A percentile compares a stretch with the other conserved stretches of the same genome.
Evolutionary conservation across 2,329 filamentous ascomycete species (phyloP).

Genomic region (Iodosphaeria phyllophila): DNA sequence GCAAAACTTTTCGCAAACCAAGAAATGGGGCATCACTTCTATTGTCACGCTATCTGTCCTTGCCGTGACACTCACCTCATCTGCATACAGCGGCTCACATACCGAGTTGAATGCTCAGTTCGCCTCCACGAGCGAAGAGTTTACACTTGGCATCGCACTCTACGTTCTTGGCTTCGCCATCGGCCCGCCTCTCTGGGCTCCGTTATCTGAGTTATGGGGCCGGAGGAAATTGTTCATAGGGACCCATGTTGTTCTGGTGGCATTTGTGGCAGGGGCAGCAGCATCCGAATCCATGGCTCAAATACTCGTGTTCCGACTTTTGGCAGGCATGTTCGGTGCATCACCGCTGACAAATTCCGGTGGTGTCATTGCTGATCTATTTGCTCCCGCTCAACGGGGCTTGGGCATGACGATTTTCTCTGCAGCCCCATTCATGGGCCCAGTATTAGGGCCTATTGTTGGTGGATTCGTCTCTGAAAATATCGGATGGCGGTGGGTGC

Average conservation of each 20-base stretch:
- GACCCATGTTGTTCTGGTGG: conserved; percentile 36
- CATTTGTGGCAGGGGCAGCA: conserved; percentile 41
- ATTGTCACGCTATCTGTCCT: conserved; percentile 30
- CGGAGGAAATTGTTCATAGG: conserved; percentile 38
- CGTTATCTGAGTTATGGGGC: conserved; percentile 39
- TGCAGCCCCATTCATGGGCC: conserved; percentile 44
- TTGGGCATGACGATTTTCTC: conserved; percentile 23
- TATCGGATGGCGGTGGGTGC: conserved; percentile 45
- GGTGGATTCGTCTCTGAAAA: conserved; percentile 43
- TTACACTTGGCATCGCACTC: conserved; percentile 27
- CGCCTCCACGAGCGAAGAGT: conserved; percentile 18
- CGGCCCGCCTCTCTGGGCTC: conserved; percentile 31
- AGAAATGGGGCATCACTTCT: conserved; percentile 30
- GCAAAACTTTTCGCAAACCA: conserved; percentile 22
- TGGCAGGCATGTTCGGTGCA: conserved; percentile 43
- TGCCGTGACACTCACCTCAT: conserved; percentile 31
- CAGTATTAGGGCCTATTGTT: conserved; percentile 38
- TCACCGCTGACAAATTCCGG: conserved; percentile 44
- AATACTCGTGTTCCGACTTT: conserved; percentile 50
- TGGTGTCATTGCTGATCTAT: conserved; percentile 46
- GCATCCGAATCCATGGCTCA: conserved; percentile 37
- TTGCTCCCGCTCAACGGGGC: conserved; percentile 32
- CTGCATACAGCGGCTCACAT: conserved; percentile 21
- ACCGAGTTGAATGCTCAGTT: conserved; percentile 20
- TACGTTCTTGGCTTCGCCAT: conserved; percentile 32